phyloP scores from a whole-genome alignment of 1,139 yeast species.

The Yamadazyma aaseri region DNA sequence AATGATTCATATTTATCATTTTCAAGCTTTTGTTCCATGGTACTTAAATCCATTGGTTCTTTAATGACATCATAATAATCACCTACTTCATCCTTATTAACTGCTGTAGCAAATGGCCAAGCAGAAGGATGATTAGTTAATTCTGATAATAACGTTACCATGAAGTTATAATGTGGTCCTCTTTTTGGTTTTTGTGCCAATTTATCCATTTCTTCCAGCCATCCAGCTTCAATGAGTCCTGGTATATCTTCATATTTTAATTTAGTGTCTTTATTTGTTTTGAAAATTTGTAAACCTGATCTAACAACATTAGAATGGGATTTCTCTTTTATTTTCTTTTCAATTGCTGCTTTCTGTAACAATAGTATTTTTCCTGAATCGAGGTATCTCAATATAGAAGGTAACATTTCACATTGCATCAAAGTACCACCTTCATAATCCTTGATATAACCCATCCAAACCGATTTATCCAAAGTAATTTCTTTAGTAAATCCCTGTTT shows the following conservation, averaged over 20 bases:
- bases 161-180: constrained; percentile 91
- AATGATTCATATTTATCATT: constrained; percentile 87
- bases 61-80: constrained; percentile 95
- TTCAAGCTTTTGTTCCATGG: constrained; percentile 93
- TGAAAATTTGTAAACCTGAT: constrained; percentile 77
- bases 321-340: constrained; percentile 75
- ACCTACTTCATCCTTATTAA: constrained; percentile 89
- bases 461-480: constrained; percentile 74
- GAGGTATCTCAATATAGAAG: constrained; percentile 72
- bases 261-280: constrained; percentile 44
- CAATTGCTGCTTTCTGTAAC: constrained; percentile 87
- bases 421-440: constrained; percentile 98
- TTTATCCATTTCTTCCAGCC: constrained; percentile 98
- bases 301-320: constrained; percentile 79
- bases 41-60: constrained; percentile 97
- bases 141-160: constrained; percentile 85
- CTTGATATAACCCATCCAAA: constrained; percentile 98
- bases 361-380: constrained; percentile 85
- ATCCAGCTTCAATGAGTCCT: constrained; percentile 88
- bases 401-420: constrained; percentile 96
- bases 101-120: constrained; percentile 98
- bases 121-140: constrained; percentile 93
- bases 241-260: constrained; percentile 72
- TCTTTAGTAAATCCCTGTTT: constrained; percentile 98
- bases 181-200: constrained; percentile 93